Percentiles rank a stretch among this genome's conserved stretches.
Evolutionary conservation across 495 filamentous ascomycete genomes (phyloP).

Genomic region (Cairneyella variabilis): DNA sequence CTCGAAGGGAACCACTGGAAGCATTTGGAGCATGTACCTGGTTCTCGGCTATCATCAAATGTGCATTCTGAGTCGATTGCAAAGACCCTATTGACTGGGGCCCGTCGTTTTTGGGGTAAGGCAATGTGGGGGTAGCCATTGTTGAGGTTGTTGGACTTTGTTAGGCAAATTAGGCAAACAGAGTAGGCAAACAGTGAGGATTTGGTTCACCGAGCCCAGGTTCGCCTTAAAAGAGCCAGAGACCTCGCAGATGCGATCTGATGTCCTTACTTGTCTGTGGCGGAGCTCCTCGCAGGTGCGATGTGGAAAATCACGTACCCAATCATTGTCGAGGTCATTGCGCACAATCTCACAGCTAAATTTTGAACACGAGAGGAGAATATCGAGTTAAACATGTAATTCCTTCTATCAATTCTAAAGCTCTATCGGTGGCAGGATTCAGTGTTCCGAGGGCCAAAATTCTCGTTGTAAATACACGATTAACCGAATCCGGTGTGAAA

Average conservation of each 20-base stretch:
- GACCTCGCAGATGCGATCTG: not conserved
- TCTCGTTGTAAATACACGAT: too few species aligned
- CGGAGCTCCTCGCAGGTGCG: not conserved
- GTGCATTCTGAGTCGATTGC: not conserved
- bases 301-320: not conserved
- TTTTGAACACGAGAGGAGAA: too few species aligned
- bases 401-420: too few species aligned
- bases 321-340: not conserved
- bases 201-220: not conserved
- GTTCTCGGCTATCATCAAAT: not conserved
- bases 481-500: too few species aligned
- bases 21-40: not conserved
- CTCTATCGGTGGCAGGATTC: too few species aligned
- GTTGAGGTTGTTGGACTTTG: not conserved
- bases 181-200: too few species aligned
- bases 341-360: too few species aligned
- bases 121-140: not conserved
- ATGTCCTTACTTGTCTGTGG: not conserved
- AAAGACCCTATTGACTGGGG: not conserved
- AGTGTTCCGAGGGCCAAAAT: too few species aligned
- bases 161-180: slow-evolving; percentile 1
- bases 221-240: not conserved
- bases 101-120: not conserved
- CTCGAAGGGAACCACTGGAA: not conserved
- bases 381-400: too few species aligned